Evolutionary conservation across 345 rosid genomes (phyloP), one percentile per base, ranked within the genome.

Genomic region (Rhizophora apiculata): DNA sequence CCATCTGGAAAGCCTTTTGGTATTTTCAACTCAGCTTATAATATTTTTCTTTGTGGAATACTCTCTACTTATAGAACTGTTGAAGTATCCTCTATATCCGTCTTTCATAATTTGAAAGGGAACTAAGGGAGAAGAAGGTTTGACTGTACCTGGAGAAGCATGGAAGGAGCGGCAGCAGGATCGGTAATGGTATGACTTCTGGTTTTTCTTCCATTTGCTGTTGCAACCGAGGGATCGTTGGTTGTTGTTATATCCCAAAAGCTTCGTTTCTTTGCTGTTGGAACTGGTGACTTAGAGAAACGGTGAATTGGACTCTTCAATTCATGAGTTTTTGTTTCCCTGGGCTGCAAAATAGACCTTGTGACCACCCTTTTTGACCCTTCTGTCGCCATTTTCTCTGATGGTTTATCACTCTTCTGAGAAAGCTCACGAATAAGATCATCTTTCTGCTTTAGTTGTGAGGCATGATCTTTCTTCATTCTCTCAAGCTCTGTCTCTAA

Each of bases 211-310:
- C 88, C 85, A 74, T 79, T 87, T 46, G 66, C 48, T 36, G 81
- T 79, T 60, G 73, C 60, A 53, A 81, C 73, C 0, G 94, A 88
- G 63, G 98, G 97, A 77, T 94, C 91, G 69, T 79, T 88, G 21
- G 84, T 83, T 64, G 89, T 76, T 21, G 88, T 74, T 76, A 93
- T 91, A 76, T 93, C 97, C 98, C 98, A 91, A 63, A 86, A 91
- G 82, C 91, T 93, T 77, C 98, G 74, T 75, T 93, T 93, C 72
- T 87, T 91, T 37, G 90, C 86, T 3, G 87, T 72, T 32, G 90
- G 78, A 61, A 74, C 87, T 46, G 98, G 98, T 62, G 98, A 91
- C 58, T 73, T 81, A 2, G 60, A 56, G 69, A 91, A 93, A 64
- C 98, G 86, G 72, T 85, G 89, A 72, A 81, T 85, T 15, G 92